A percentile compares a stretch with the other conserved stretches of the same genome.
These are phyloP conservation scores for Paracorniculantispora psalliotae DNA, from an alignment of 2,329 filamentous ascomycete species.

Conservation along the genomic window DNA sequence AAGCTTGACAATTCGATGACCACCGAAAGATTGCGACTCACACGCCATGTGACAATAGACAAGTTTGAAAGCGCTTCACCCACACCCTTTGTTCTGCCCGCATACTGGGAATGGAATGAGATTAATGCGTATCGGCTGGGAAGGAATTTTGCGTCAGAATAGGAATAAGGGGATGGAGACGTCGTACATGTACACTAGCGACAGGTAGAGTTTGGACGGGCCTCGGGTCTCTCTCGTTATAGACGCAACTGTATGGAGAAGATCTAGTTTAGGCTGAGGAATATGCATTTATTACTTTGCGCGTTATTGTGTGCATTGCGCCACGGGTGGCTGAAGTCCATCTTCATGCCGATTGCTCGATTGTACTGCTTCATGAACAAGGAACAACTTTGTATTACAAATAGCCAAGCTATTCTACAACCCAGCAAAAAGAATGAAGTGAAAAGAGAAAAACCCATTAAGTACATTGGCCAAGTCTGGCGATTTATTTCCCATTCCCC, in stretches of 20 bases:
- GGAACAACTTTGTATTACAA: background rate
- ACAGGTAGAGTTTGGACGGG: constrained; percentile 36
- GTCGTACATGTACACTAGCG: constrained; percentile 49
- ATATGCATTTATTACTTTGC: constrained; percentile 25
- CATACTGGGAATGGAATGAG: constrained; percentile 1
- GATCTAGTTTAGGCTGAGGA: constrained; percentile 38
- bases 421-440: background rate
- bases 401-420: background rate
- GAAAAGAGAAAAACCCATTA: background rate
- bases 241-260: constrained; percentile 39
- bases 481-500: background rate
- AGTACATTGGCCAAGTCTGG: background rate
- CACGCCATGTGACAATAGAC: constrained; percentile 8
- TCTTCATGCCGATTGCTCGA: too few relatives aligned
- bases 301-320: background rate
- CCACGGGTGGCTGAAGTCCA: background rate
- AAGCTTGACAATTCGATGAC: constrained; percentile 32
- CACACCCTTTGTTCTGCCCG: background rate
- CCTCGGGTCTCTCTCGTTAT: constrained; percentile 40
- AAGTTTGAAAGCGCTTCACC: constrained; percentile 3
- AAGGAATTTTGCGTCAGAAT: constrained; percentile 12
- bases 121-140: constrained; percentile 7
- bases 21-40: constrained; percentile 2
- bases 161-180: constrained; percentile 20
- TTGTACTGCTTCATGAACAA: too few relatives aligned